Base-by-base conservation (phyloP, 257 asterid species). In the Sherardia arvensis region DNA sequence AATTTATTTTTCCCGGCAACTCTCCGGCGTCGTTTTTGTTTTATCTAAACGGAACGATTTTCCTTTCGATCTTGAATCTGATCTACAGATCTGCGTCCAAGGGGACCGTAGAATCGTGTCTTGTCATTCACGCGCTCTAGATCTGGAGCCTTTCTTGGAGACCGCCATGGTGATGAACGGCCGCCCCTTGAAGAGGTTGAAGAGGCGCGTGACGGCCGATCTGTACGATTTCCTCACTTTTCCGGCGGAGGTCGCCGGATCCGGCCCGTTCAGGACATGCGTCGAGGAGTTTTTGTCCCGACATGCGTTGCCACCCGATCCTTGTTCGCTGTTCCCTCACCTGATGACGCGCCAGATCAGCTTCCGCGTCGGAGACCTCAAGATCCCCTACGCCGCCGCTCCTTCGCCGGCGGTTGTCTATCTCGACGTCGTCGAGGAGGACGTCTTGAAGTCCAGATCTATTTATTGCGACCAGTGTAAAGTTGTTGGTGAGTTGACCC, bases 401-500 rank as follows among this genome's bases (percentile, higher is more conserved):
- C 74, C 68, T 36, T 48, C 67, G 0, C 88, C 91, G 17, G 84
- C 88, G 69, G 76, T 81, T 59, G 91, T 88, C 61, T 78, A 80
- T 70, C 80, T 88, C 5, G 95, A 92, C 72, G 86, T 92, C 59
- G 87, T 92, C 63, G 98, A 92, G 74, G 98, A 92, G 79, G 97
- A 92, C 56, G 98, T 92, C 12, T 74, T 84, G 53, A 88, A 96
- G 83, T 86, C 95, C 80, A 86, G 92, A 81, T 83, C 95, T 61
- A 76, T 87, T 61, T 92, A 92, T 66, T 92, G 98, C 75, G 98
- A 92, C 85, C 98, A 89, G 82, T 92, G 98, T 71, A 92, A 95
- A 48, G 98, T 92, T 65, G 98, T 92, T 58, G 98, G 98, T 91
- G 91, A 91, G 96, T 88, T 77, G 30, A 66, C 69, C 36, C 75